Percentiles rank a stretch among this genome's conserved stretches.
Conservation (phyloP, 352 stramenopile species). For the Paralagenidium karlingii region DNA sequence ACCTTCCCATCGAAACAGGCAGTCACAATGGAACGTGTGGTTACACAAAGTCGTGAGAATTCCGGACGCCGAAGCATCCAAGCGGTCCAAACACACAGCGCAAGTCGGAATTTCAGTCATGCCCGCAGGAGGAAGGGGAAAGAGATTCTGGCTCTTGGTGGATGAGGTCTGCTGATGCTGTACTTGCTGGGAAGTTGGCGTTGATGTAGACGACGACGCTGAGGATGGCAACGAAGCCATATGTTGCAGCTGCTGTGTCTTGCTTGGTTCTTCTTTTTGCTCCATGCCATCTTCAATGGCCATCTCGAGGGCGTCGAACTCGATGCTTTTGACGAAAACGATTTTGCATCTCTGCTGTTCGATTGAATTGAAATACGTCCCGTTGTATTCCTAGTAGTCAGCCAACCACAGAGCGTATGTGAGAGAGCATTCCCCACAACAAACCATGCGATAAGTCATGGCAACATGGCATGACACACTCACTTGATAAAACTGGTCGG, state of each 20-base stretch:
- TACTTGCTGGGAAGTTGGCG: background rate
- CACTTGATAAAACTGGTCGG: constrained; percentile 70
- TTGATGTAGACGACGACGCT: too few relatives aligned
- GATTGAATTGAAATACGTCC: constrained; percentile 88
- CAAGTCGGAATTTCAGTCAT: constrained; percentile 86
- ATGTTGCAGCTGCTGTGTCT: too few relatives aligned
- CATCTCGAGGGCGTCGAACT: constrained; percentile 49
- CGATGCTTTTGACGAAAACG: constrained; percentile 82
- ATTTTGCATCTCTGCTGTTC: constrained; percentile 84
- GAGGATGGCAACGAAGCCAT: too few relatives aligned
- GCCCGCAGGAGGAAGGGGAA: constrained; percentile 38
- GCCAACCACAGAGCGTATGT: too few relatives aligned
- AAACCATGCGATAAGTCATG: too few relatives aligned
- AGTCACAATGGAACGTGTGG: constrained; percentile 97
- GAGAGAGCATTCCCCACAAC: too few relatives aligned
- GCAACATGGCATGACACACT: too few relatives aligned
- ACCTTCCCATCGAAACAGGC: constrained; percentile 90
- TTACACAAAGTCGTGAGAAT: constrained; percentile 97
- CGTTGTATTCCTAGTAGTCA: constrained; percentile 84
- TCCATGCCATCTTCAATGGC: background rate
- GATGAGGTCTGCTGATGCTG: background rate
- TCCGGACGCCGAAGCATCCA: constrained; percentile 74
- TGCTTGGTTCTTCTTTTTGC: too few relatives aligned
- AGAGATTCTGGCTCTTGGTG: constrained; percentile 17
- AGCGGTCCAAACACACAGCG: constrained; percentile 84